Evolutionary conservation across 345 rosid species (phyloP), one percentile per base, ranked within the genome.

Genomic region (Heritiera fomes): DNA sequence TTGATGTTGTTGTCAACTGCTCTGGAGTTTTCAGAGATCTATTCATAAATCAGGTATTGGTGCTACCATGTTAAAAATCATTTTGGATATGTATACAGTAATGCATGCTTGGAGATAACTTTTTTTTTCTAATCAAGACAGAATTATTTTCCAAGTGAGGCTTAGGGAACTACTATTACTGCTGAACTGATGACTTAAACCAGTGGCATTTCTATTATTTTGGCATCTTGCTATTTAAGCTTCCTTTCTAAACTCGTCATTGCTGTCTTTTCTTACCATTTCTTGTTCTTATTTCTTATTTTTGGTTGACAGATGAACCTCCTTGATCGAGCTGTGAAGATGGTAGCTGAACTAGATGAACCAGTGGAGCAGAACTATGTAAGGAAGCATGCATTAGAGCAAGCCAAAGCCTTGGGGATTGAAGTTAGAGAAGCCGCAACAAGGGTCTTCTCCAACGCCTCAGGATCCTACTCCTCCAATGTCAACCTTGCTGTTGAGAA

Each of bases 11-110:
- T 23, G 98, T 96, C 61, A 96, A 96, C 83, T 96, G 99, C 90
- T 96, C 99, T 0, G 99, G 99, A 28, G 97, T 96, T 52, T 96
- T 96, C 91, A 89, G 99, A 82, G 98, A 96, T 79, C 97, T 96
- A 64, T 96, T 96, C 75, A 94, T 96, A 84, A 96, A 96, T 59
- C 99, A 96, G 98, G 99, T 93, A 85, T 59, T 17, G 13, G 30
- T 20, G 62, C 65, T 66, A 34, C 45, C 23, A 9, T 60, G 18
- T 20, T 75, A 8, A 23, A 11, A 34, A 7, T 68, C 32, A 49
- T 41, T 20, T 61, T 12, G 14, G 1, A 64, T 8, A 2, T 52
- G 23, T 28, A 15, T 46, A 23, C 32, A 3, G 17, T 11, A 38
- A 38, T n/a, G n/a, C 47, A 40, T 73, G 47, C 28, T 34, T 55